Evolutionary conservation across 1,139 yeast species (phyloP).

Genomic region (Tardiomyces blankii): DNA sequence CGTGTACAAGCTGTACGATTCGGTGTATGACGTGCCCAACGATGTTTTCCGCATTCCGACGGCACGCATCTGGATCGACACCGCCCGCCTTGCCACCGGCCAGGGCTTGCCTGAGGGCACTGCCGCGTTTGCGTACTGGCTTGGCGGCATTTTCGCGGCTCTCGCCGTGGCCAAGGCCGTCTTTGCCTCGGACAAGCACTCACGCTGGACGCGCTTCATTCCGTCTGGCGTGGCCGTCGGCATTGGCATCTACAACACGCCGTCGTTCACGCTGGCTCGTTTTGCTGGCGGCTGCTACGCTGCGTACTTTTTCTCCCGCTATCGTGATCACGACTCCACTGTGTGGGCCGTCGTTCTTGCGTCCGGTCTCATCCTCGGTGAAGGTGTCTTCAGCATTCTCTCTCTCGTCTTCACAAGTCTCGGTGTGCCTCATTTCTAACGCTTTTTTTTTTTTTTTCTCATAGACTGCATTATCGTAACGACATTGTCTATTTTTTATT

Average conservation of each 20-base stretch:
- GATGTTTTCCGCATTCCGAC: constrained; percentile 79
- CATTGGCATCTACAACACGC: constrained; percentile 88
- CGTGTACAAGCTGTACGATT: constrained; percentile 73
- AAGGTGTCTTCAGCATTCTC: constrained; percentile 76
- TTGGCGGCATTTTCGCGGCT: constrained; percentile 59
- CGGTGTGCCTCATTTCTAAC: not conserved
- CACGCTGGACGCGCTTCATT: constrained; percentile 40
- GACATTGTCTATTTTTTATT: too few species aligned
- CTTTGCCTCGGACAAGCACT: constrained; percentile 9
- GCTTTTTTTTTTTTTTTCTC: not conserved
- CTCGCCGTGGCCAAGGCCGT: constrained; percentile 42
- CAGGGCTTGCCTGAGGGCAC: constrained; percentile 80
- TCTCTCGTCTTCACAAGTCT: constrained; percentile 50
- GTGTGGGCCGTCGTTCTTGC: constrained; percentile 77
- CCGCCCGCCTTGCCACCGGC: constrained; percentile 88
- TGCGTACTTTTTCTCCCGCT: constrained; percentile 15
- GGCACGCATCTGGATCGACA: constrained; percentile 93
- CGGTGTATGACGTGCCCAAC: constrained; percentile 78
- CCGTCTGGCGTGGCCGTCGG: constrained; percentile 98
- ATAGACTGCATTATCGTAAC: too few species aligned
- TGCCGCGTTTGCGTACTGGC: constrained; percentile 46
- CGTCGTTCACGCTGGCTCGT: constrained; percentile 87
- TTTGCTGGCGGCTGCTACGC: constrained; percentile 82
- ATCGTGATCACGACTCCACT: constrained; percentile 32
- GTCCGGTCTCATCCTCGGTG: constrained; percentile 88